A percentile compares a stretch with the other conserved stretches of the same genome.
Conservation (phyloP, 257 asterid genomes). For the Solanum okadae region DNA sequence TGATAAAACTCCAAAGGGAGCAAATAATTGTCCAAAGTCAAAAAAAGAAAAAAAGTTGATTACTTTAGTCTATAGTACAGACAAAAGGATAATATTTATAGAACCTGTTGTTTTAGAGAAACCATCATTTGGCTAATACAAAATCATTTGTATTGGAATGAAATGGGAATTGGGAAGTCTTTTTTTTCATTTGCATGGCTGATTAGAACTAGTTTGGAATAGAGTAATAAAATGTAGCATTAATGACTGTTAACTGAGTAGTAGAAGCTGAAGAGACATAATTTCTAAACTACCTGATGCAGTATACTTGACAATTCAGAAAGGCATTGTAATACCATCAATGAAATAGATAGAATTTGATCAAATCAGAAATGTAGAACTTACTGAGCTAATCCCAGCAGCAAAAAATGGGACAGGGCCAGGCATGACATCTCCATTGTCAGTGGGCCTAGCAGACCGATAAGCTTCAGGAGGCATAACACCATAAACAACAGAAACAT, state of each 20-base stretch:
- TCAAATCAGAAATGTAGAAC: background rate
- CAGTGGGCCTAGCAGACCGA: conserved; percentile 77
- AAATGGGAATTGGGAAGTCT: too few relatives aligned
- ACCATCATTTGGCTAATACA: background rate
- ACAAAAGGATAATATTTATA: background rate
- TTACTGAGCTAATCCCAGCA: conserved; percentile 94
- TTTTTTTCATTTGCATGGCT: background rate
- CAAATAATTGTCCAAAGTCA: background rate
- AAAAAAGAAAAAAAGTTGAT: background rate
- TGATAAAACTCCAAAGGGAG: background rate
- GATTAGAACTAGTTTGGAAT: background rate
- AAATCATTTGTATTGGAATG: background rate
- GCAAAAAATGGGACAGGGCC: conserved; percentile 88
- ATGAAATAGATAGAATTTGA: background rate
- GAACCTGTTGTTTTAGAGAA: background rate
- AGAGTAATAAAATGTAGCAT: background rate
- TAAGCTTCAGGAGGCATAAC: conserved; percentile 99
- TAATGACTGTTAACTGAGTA: background rate
- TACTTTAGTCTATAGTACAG: background rate
- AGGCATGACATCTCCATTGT: conserved; percentile 46
- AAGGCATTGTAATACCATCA: background rate
- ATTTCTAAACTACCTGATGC: background rate
- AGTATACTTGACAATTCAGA: background rate
- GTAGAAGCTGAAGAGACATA: background rate
- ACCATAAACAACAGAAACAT: conserved; percentile 95